Conservation (phyloP, 768 basidiomycete genomes). For the Plicaturopsis crispa region DNA sequence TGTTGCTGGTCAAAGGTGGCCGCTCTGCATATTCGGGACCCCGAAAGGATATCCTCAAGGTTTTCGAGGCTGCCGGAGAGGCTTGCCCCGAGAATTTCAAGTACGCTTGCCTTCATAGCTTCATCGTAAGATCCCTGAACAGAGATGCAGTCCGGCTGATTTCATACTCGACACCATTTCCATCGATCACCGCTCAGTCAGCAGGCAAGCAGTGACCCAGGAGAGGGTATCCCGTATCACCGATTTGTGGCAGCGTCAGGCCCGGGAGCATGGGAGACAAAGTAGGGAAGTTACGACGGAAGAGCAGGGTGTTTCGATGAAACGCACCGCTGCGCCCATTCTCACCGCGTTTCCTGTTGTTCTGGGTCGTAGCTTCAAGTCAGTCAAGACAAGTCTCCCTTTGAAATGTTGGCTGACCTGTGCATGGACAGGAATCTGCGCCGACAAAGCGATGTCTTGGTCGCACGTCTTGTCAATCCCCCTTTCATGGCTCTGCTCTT, state of each 20-base stretch:
- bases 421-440: slow-evolving; percentile 29
- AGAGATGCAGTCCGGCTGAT: slow-evolving; percentile 7
- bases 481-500: slow-evolving; percentile 17
- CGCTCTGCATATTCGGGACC: slow-evolving; percentile 15
- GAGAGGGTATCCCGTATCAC: slow-evolving; percentile 8
- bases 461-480: slow-evolving; percentile 11
- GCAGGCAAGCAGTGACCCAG: slow-evolving; percentile 7
- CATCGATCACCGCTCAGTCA: slow-evolving; percentile 10
- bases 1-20: slow-evolving; percentile 16
- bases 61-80: slow-evolving; percentile 26
- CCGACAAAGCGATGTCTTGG: slow-evolving; percentile 25
- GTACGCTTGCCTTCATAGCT: slow-evolving; percentile 28
- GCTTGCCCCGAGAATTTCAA: slow-evolving; percentile 27
- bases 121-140: slow-evolving; percentile 23
- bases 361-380: too few species aligned
- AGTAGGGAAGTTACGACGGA: slow-evolving; percentile 5
- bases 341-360: slow-evolving; percentile 28
- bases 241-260: slow-evolving; percentile 10
- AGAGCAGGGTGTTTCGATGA: slow-evolving; percentile 6
- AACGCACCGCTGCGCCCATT: slow-evolving; percentile 21
- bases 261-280: slow-evolving; percentile 8
- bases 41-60: slow-evolving; percentile 19
- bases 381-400: too few species aligned
- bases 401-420: too few species aligned
- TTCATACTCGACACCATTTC: slow-evolving; percentile 11